A percentile compares a stretch with the other conserved stretches of the same genome.
phyloP scores from a whole-genome alignment of 306 rosid species.

The Trifolium fragiferum region DNA sequence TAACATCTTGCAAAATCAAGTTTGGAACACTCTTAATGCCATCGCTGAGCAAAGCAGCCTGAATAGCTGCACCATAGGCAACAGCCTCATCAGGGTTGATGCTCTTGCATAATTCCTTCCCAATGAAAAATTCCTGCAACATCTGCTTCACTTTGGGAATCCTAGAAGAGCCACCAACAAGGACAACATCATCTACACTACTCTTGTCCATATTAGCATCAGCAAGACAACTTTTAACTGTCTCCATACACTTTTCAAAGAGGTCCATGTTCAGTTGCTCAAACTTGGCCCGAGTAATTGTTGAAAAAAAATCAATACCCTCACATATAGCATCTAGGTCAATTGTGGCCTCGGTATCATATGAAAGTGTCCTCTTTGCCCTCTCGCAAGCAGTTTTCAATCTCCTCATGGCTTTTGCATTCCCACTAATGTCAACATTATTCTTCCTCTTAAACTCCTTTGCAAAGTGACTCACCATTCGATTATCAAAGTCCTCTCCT shows the following conservation, averaged over 20 bases:
- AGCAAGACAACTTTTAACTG: background rate
- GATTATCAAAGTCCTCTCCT: conserved; percentile 22
- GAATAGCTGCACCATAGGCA: conserved; percentile 24
- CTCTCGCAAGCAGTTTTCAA: background rate
- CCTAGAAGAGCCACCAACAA: conserved; percentile 30
- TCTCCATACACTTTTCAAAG: background rate
- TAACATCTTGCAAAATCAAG: background rate
- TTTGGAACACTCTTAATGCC: background rate
- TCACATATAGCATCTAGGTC: background rate
- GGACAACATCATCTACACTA: background rate
- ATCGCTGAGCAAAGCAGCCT: background rate
- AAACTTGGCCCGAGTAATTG: conserved; percentile 8
- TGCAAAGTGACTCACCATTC: background rate
- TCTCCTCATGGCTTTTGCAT: background rate
- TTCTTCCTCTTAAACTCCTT: conserved; percentile 10
- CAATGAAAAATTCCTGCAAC: background rate
- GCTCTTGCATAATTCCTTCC: conserved; percentile 2
- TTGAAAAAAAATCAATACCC: background rate
- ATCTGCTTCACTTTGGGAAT: conserved; percentile 3
- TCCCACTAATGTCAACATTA: background rate
- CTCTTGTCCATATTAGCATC: background rate
- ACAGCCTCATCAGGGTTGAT: conserved; percentile 35
- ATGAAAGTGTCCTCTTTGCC: background rate
- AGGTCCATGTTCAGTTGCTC: background rate
- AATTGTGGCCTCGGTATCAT: background rate